A percentile compares a stretch with the other conserved stretches of the same genome.
Evolutionary conservation across 805 yeast species (phyloP).

Genomic region (Starmerella tilneyi): DNA sequence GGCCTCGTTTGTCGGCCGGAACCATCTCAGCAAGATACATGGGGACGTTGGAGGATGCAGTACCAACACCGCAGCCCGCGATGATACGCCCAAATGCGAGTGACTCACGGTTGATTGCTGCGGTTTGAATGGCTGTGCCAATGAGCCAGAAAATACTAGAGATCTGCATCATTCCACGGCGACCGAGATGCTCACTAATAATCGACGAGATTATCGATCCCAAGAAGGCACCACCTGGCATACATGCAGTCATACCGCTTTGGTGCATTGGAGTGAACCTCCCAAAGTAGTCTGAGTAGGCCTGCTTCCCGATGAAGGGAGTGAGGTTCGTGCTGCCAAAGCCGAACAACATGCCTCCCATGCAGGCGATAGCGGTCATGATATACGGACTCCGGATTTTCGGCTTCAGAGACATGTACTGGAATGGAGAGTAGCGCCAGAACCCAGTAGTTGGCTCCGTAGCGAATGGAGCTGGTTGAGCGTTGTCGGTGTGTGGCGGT

Average conservation of each 20-base stretch:
- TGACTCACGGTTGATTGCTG: conserved; percentile 33
- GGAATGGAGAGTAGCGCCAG: conserved; percentile 18
- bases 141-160: conserved; percentile 39
- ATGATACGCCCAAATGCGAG: conserved; percentile 44
- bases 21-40: conserved; percentile 45
- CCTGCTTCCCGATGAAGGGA: conserved; percentile 47
- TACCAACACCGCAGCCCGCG: conserved; percentile 66
- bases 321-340: conserved; percentile 72
- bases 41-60: conserved; percentile 58
- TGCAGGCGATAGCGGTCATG: conserved; percentile 47
- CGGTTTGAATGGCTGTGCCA: conserved; percentile 44
- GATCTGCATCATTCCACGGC: conserved; percentile 31
- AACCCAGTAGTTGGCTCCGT: conserved; percentile 9
- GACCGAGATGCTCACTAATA: conserved; percentile 44
- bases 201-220: conserved; percentile 46
- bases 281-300: conserved; percentile 44
- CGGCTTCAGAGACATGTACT: conserved; percentile 20
- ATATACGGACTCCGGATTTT: conserved; percentile 40
- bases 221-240: conserved; percentile 56
- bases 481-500: background rate
- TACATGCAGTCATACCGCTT: conserved; percentile 55
- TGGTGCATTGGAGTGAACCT: conserved; percentile 38
- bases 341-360: conserved; percentile 68
- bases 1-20: conserved; percentile 48
- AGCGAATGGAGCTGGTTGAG: background rate